Evolutionary conservation across 1,284 basidiomycete species (phyloP).

Genomic region (Trametes versicolor): DNA sequence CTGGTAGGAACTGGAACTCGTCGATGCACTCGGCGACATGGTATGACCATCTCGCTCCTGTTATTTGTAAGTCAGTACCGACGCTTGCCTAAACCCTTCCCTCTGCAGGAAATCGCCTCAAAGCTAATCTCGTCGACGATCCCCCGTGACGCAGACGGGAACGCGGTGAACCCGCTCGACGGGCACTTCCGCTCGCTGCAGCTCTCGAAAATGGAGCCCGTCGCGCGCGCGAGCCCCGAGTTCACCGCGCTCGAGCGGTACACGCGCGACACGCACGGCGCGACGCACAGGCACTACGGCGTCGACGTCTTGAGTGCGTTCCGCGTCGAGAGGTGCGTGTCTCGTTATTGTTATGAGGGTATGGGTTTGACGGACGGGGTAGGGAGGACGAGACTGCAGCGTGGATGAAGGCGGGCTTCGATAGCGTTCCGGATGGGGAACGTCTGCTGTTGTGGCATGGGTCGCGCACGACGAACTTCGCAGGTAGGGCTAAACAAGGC

Average conservation of each 20-base stretch:
- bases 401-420: slow-evolving; percentile 60
- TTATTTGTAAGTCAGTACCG: background rate
- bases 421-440: slow-evolving; percentile 57
- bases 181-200: slow-evolving; percentile 64
- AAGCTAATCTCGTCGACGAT: slow-evolving; percentile 60
- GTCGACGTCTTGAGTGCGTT: slow-evolving; percentile 61
- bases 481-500: slow-evolving; percentile 51
- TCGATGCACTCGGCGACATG: slow-evolving; percentile 74
- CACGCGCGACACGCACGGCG: slow-evolving; percentile 63
- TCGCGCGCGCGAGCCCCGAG: slow-evolving; percentile 55
- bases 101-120: slow-evolving; percentile 62
- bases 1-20: slow-evolving; percentile 66
- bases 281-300: slow-evolving; percentile 57
- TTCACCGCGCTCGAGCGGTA: slow-evolving; percentile 61
- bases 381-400: slow-evolving; percentile 61
- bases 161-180: slow-evolving; percentile 65
- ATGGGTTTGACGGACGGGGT: background rate
- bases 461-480: slow-evolving; percentile 71
- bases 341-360: background rate
- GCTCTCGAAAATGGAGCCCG: slow-evolving; percentile 62
- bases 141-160: slow-evolving; percentile 52
- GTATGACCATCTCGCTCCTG: slow-evolving; percentile 38
- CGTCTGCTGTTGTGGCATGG: slow-evolving; percentile 75
- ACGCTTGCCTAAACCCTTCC: background rate
- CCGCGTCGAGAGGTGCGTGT: slow-evolving; percentile 61